Evolutionary conservation across 176 grass and related monocot species (phyloP).

Genomic region (Zoysia pacifica): DNA sequence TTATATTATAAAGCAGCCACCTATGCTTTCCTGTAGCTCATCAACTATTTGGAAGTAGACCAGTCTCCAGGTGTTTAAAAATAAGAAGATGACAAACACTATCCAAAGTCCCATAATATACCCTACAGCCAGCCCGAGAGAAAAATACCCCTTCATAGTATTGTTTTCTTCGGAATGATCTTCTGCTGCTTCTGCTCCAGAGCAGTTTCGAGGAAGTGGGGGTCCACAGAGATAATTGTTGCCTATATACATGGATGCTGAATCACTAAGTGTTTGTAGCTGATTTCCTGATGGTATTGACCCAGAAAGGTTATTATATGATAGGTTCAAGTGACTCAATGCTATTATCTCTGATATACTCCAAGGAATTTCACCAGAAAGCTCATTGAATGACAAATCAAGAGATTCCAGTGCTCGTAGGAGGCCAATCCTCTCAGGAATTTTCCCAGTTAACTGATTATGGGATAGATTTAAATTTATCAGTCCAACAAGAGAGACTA

Average conservation of each 20-base stretch:
- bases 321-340: slow-evolving; percentile 4
- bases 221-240: slow-evolving; percentile 37
- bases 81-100: slow-evolving; percentile 15
- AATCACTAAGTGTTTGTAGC: neutral
- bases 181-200: neutral
- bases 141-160: neutral
- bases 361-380: slow-evolving; percentile 34
- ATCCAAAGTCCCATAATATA: slow-evolving; percentile 32
- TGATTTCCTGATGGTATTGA: slow-evolving; percentile 31
- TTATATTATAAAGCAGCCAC: too few relatives aligned
- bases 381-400: slow-evolving; percentile 40
- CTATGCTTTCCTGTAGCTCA: neutral
- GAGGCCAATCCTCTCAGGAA: slow-evolving; percentile 33
- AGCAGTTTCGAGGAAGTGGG: slow-evolving; percentile 30
- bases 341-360: neutral
- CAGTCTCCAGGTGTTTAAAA: slow-evolving; percentile 7
- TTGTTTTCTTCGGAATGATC: neutral
- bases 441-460: slow-evolving; percentile 31
- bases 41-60: slow-evolving; percentile 27
- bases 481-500: neutral
- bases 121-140: slow-evolving; percentile 23
- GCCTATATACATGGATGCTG: neutral
- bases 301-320: slow-evolving; percentile 47
- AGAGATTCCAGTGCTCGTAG: slow-evolving; percentile 41
- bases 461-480: slow-evolving; percentile 32